Evolutionary conservation across 2,329 filamentous ascomycete species (phyloP), one percentile per base, ranked within the genome.

Genomic region (Escovopsis sp.): DNA sequence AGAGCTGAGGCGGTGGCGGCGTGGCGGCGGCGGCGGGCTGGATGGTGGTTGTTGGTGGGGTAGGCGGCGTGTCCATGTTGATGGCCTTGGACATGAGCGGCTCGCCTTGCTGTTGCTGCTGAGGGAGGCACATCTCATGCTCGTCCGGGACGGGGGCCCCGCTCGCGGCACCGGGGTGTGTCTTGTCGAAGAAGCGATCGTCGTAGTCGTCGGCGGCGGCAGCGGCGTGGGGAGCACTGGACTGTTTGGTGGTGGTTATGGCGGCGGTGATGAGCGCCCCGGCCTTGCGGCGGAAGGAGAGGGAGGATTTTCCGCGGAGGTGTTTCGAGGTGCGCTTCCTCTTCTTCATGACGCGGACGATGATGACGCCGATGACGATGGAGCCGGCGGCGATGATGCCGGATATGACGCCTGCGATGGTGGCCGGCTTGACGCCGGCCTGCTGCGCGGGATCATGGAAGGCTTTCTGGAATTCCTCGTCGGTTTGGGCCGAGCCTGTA

Each of bases 271-370:
- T 33, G 27, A 9, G 35, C 33, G 26, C 33, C 17, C 21, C 18
- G 10, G 17, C 60, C 38, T 66, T 63, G 51, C 68, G 70, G 23
- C 60, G 60, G 50, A 70, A 71, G 2, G 63, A 68, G 19, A 70
- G 55, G 4, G 62, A 59, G 0, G 67, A 69, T 14, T 19, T 21
- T 18, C 26, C 18, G n/a, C 36, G 35, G 12, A 19, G 21, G 10
- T 35, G 30, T 11, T 31, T 19, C 11, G 23, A 32, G 28, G 35
- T 28, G 38, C 42, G 55, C 40, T 62, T 65, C 30, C 39, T 55
- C 17, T 61, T 61, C 45, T 60, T 68, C 36, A 65, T 65, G 41
- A 53, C 43, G 34, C 63, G 61, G 35, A 72, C 51, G 40, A 63
- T 66, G 29, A 52, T 42, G 40, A 63, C 53, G 4, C 56, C 63